phyloP scores from a whole-genome alignment of 768 basidiomycete genomes.

The Hericium rajendrae region DNA sequence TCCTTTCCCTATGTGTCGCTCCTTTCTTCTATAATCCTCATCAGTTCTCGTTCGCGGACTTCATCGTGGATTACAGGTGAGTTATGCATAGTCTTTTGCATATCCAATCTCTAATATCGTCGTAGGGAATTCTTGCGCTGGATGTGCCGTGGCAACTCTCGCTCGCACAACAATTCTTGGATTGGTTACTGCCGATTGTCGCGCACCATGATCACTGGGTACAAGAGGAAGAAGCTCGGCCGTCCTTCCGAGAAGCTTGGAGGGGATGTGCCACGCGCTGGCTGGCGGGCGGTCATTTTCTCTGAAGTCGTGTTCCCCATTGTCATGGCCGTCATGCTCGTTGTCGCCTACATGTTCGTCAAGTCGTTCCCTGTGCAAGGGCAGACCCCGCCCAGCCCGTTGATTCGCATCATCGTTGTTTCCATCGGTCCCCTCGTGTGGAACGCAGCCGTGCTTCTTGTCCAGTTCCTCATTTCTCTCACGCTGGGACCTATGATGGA shows the following conservation, averaged over 20 bases:
- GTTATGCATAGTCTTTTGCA: constrained; percentile 13
- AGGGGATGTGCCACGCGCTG: constrained; percentile 87
- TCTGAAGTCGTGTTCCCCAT: constrained; percentile 84
- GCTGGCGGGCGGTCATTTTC: constrained; percentile 83
- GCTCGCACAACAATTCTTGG: constrained; percentile 97
- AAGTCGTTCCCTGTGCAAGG: constrained; percentile 75
- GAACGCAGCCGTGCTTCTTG: constrained; percentile 82
- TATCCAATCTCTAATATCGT: background rate
- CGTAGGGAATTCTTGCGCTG: constrained; percentile 90
- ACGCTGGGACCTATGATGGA: constrained; percentile 90
- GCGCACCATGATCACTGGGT: constrained; percentile 99
- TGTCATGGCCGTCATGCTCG: constrained; percentile 77
- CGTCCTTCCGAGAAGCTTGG: constrained; percentile 97
- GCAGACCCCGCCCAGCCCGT: constrained; percentile 62
- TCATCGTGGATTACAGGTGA: constrained; percentile 89
- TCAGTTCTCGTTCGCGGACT: constrained; percentile 95
- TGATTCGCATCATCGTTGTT: constrained; percentile 90
- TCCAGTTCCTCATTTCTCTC: constrained; percentile 83
- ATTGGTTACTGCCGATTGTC: constrained; percentile 97
- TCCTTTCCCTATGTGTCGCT: constrained; percentile 82
- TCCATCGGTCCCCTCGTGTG: constrained; percentile 91
- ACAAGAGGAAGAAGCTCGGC: constrained; percentile 96
- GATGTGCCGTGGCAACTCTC: constrained; percentile 98
- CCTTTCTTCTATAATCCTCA: constrained; percentile 99
- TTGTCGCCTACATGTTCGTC: constrained; percentile 87